Conservation (phyloP, 768 basidiomycete genomes). For the Neoboletus brunneissimus region DNA sequence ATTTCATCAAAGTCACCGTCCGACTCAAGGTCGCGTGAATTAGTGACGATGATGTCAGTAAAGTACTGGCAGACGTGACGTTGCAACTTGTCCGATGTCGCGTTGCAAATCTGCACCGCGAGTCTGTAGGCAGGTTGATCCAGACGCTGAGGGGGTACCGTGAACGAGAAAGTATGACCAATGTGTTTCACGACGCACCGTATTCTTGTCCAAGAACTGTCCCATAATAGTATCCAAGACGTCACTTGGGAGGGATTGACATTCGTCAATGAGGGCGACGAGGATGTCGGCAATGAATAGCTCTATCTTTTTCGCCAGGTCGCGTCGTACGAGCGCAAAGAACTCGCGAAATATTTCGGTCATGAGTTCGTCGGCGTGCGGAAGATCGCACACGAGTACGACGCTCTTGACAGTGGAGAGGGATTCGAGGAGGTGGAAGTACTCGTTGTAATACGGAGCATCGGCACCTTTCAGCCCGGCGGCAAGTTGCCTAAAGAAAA, state of each 20-base stretch:
- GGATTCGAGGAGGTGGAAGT: constrained; percentile 92
- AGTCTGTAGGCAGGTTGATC: constrained; percentile 79
- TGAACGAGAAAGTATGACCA: not conserved
- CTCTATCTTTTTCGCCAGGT: constrained; percentile 77
- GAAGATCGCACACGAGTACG: constrained; percentile 90
- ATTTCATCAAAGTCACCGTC: constrained; percentile 65
- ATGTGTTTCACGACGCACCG: constrained; percentile 43
- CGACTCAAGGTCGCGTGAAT: constrained; percentile 51
- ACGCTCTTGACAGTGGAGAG: constrained; percentile 93
- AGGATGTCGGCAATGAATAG: constrained; percentile 88
- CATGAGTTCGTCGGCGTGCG: constrained; percentile 81
- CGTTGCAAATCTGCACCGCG: constrained; percentile 82
- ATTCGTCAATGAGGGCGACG: constrained; percentile 86
- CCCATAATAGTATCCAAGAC: constrained; percentile 79
- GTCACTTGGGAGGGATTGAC: constrained; percentile 67
- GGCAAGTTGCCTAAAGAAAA: constrained; percentile 87
- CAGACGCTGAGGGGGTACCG: constrained; percentile 42
- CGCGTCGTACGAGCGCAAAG: constrained; percentile 75
- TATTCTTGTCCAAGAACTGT: constrained; percentile 80
- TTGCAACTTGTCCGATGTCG: constrained; percentile 81
- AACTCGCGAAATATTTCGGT: constrained; percentile 78
- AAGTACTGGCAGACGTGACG: constrained; percentile 91
- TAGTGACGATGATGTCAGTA: constrained; percentile 76
- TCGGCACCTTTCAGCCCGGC: constrained; percentile 73
- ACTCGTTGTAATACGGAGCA: constrained; percentile 85